Evolutionary conservation across 1,284 basidiomycete genomes (phyloP), one percentile per base, ranked within the genome.

Genomic region (Malassezia vespertilionis): DNA sequence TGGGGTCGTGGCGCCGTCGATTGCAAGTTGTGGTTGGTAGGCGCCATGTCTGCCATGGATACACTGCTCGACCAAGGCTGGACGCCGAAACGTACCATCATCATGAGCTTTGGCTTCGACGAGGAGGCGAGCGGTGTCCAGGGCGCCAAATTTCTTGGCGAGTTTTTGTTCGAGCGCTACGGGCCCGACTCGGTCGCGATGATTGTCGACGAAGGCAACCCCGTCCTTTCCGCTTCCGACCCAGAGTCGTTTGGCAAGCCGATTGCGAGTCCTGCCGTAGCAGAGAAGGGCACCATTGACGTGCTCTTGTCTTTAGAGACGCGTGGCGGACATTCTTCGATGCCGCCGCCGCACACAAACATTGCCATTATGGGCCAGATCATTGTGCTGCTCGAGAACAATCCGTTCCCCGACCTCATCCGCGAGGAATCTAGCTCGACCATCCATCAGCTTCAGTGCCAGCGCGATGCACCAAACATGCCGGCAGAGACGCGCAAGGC

Each of bases 31-130:
- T 71, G 71, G 54, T 58, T 77, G 17, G 60, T 76, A 39, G 73
- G 71, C 9, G 72, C 76, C 40, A 63, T 76, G 33, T 67, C 71
- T 6, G 71, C 76, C 0, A 59, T 76, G 10, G 76, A 78, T 61
- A 71, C 71, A 36, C 71, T 79, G 12, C 55, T 75, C 15, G 72
- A 67, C 3, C 40, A 46, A 11, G 53, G 47, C 31, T 78, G 72
- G 58, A 46, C 70, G 50, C 76, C 77, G 5, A 60, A 55, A 34
- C 60, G 72, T 24, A 62, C 56, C 15, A 71, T 84, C 32, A 73
- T 83, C 18, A 72, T 82, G 20, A 76, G 78, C 1, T 80, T 78
- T 40, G 83, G 83, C n/a, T 79, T 79, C 47, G 82, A 84, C 58
- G 83, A 84, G 58, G 82, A 84, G 69, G 41, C 54, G 1, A 39